Evolutionary conservation across 169 alveolate species (phyloP).

Genomic region (Condylostoma magnum): DNA sequence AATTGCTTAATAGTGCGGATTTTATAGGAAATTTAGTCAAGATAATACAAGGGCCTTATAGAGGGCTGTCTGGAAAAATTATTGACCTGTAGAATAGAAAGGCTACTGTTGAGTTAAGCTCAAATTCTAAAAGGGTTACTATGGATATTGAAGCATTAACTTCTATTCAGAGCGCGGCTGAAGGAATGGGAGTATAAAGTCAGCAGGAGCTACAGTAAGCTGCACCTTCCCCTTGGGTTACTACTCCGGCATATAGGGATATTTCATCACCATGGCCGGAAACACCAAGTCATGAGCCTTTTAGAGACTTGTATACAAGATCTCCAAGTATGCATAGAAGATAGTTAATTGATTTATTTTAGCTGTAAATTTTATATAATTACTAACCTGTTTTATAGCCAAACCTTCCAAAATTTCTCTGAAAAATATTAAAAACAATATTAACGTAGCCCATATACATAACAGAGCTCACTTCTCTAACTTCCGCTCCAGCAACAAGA

Average conservation of each 20-base stretch:
- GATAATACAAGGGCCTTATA: constrained; percentile 48
- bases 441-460: constrained; percentile 43
- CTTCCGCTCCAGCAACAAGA: constrained; percentile 44
- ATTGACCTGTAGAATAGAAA: constrained; percentile 34
- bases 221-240: constrained; percentile 27
- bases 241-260: no score
- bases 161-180: neutral
- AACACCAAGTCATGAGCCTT: no score
- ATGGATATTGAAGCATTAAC: constrained; percentile 9
- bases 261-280: no score
- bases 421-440: constrained; percentile 37
- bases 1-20: constrained; percentile 23
- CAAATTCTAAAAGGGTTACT: constrained; percentile 35
- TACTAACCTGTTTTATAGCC: constrained; percentile 15
- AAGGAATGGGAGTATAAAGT: neutral
- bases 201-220: constrained; percentile 11
- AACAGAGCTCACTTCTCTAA: constrained; percentile 60
- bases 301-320: no score
- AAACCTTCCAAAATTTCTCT: constrained; percentile 43
- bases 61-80: constrained; percentile 47
- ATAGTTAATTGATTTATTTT: no score
- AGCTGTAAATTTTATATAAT: no score
- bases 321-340: no score
- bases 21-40: constrained; percentile 36
- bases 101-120: constrained; percentile 44